Evolutionary conservation across 192 early-diverging fungal species (phyloP), one percentile per base, ranked within the genome.

Genomic region (Umbelopsis isabellina): DNA sequence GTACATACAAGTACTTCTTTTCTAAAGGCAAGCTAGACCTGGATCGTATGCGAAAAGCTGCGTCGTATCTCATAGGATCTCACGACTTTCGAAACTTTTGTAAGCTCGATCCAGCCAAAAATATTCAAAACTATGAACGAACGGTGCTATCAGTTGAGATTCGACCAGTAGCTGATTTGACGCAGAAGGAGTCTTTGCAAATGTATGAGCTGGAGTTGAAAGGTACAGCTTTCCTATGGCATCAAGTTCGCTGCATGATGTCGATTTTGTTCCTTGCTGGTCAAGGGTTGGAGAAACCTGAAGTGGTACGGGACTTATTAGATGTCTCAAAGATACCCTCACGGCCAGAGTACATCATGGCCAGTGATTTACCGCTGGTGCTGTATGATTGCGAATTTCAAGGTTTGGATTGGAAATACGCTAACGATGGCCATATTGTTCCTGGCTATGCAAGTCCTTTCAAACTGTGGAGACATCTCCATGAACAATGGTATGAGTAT

Each of bases 211-310:
- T 96, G 66, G 87, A 89, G 65, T 85, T 99, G 35, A 85, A 82
- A 20, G 96, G 95, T 27, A 91, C 91, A 6, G 94, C 95, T 22
- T 99, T 98, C 69, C 80, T 98, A 65, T 99, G 95, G 96, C 97
- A 99, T 80, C 97, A 98, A 80, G 95, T 99, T 53, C 90, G 97
- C 21, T 96, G 91, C 80, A 97, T 99, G 93, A 94, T 96, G 90
- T 85, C 93, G 1, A 82, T 98, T 21, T 74, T 99, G 48, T 91
- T 97, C 67, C 77, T 93, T 48, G 88, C 97, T 12, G 97, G 96
- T 1, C 88, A 91, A 71, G 85, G 89, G 4, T 72, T 90, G 18
- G 97, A 99, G 71, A 49, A 79, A 21, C 92, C 93, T 11, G 84
- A 77, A 12, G 79, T 98, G 23, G 80, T 97, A 30, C 74, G 82